Percentiles rank a stretch among this genome's conserved stretches.
These are phyloP conservation scores for Colletotrichum sublineola DNA, from an alignment of 2,329 filamentous ascomycete species.

Conservation along the genomic window DNA sequence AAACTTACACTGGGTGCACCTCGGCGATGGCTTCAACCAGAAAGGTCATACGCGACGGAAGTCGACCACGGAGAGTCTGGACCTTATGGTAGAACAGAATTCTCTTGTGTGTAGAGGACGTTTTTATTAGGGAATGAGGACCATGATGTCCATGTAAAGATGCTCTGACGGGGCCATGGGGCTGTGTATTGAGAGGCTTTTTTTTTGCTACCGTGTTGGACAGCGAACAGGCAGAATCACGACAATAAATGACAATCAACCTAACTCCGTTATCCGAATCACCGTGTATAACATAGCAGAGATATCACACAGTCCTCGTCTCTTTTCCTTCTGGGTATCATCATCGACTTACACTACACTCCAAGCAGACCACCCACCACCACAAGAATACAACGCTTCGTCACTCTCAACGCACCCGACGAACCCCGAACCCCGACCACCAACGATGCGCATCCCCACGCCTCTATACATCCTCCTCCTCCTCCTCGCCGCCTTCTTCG, in stretches of 20 bases:
- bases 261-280: neutral
- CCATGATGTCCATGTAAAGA: neutral
- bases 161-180: neutral
- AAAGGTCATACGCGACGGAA: neutral
- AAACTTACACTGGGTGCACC: too few relatives aligned
- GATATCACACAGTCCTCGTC: too few relatives aligned
- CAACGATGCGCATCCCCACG: neutral
- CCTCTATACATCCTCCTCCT: neutral
- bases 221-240: neutral
- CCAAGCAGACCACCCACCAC: neutral
- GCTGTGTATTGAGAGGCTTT: too few relatives aligned
- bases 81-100: neutral
- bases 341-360: neutral
- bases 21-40: neutral
- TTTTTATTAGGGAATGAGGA: neutral
- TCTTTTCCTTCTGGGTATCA: too few relatives aligned
- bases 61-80: neutral
- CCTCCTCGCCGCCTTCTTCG: conserved; percentile 1
- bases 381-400: neutral
- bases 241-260: neutral
- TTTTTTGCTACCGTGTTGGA: neutral
- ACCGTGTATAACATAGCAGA: too few relatives aligned
- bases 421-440: neutral
- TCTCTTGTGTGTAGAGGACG: too few relatives aligned
- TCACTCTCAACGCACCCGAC: neutral